phyloP scores from a whole-genome alignment of 768 basidiomycete species.

The Boletus rubescentipes region DNA sequence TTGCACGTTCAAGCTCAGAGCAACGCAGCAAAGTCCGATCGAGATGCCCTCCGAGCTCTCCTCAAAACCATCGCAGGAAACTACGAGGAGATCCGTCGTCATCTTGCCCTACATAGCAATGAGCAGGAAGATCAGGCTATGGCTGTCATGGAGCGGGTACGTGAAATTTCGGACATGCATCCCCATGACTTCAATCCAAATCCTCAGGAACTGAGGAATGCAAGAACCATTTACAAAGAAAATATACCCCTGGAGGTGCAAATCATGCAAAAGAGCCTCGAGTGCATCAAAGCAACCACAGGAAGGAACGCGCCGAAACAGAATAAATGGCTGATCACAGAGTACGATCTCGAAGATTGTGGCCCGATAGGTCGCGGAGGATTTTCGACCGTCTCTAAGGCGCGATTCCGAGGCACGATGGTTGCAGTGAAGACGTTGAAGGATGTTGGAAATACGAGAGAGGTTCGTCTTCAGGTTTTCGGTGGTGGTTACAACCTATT shows the following conservation, averaged over 20 bases:
- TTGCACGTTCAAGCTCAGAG: background rate
- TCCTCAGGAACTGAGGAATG: background rate
- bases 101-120: background rate
- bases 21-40: background rate
- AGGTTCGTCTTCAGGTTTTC: background rate
- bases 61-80: background rate
- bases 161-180: background rate
- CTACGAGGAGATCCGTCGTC: background rate
- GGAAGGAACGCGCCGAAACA: conserved; percentile 3
- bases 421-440: conserved; percentile 6
- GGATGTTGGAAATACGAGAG: background rate
- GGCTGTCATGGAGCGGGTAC: conserved; percentile 2
- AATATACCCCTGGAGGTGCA: background rate
- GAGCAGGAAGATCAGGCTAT: conserved; percentile 5
- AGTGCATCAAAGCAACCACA: conserved; percentile 1
- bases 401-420: background rate
- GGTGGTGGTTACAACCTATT: too few species aligned
- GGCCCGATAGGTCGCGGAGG: conserved; percentile 26
- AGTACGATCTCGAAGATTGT: conserved; percentile 28
- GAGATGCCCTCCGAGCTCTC: background rate
- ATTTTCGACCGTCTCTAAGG: conserved; percentile 14
- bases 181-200: background rate
- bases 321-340: conserved; percentile 24
- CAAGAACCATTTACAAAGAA: background rate
- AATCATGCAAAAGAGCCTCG: conserved; percentile 1